Conservation (phyloP, 208 protist species). For the Trypanosoma grayi region DNA sequence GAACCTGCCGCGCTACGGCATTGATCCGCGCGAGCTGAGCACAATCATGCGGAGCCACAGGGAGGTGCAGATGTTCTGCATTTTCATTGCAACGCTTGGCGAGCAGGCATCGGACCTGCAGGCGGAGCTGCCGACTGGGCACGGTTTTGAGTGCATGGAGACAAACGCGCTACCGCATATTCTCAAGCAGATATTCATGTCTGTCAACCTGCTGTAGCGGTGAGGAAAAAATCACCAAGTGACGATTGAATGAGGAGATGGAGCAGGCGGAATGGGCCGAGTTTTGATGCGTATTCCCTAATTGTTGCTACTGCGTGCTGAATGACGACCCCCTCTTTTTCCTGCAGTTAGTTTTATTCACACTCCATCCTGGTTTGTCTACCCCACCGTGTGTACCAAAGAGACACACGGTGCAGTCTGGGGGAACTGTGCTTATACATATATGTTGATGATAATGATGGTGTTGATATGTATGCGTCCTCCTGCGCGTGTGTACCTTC, state of each 20-base stretch:
- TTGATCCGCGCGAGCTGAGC: constrained; percentile 66
- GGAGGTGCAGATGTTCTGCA: constrained; percentile 89
- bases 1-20: constrained; percentile 93
- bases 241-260: background rate
- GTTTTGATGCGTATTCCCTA: constrained; percentile 11
- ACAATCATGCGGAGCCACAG: constrained; percentile 63
- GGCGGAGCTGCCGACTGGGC: constrained; percentile 70
- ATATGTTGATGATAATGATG: too few species aligned
- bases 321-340: constrained; percentile 15
- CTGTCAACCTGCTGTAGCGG: constrained; percentile 59
- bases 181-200: constrained; percentile 87
- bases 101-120: constrained; percentile 76
- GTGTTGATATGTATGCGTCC: too few species aligned
- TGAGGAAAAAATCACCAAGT: background rate
- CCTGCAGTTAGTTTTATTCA: too few species aligned
- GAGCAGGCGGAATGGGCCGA: constrained; percentile 7
- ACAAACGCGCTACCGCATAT: constrained; percentile 81
- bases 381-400: background rate
- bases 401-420: too few species aligned
- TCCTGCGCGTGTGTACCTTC: too few species aligned
- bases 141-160: constrained; percentile 88
- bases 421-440: too few species aligned
- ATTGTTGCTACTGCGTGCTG: constrained; percentile 13
- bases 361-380: constrained; percentile 4
- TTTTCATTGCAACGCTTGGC: constrained; percentile 89